phyloP scores from a whole-genome alignment of 805 yeast species.

The Saturnispora sekii region DNA sequence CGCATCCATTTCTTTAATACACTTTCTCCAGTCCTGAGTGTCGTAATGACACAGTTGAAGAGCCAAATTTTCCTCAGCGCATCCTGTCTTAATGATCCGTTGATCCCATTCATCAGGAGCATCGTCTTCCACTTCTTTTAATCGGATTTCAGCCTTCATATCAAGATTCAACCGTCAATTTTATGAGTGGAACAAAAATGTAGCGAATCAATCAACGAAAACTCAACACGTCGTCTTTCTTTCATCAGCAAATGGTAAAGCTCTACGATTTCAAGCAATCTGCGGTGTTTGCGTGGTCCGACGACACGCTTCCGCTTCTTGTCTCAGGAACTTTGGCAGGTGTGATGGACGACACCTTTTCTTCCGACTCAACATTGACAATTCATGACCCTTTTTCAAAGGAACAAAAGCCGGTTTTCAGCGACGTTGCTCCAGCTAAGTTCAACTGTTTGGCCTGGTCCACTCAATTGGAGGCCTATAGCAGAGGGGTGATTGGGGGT shows the following conservation, averaged over 20 bases:
- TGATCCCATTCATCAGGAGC: slow-evolving; percentile 74
- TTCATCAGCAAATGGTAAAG: slow-evolving; percentile 53
- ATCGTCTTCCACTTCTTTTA: slow-evolving; percentile 33
- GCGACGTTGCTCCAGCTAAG: slow-evolving; percentile 43
- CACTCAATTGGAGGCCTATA: slow-evolving; percentile 37
- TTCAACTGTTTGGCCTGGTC: slow-evolving; percentile 87
- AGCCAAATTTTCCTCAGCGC: slow-evolving; percentile 61
- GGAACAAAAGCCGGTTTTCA: slow-evolving; percentile 29
- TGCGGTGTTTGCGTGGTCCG: slow-evolving; percentile 96
- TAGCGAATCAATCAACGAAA: not conserved
- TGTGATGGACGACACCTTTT: slow-evolving; percentile 81
- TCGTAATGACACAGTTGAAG: slow-evolving; percentile 74
- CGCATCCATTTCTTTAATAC: slow-evolving; percentile 46
- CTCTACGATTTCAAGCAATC: slow-evolving; percentile 75
- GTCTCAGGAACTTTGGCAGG: slow-evolving; percentile 97
- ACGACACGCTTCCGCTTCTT: slow-evolving; percentile 58
- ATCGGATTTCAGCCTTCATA: not conserved
- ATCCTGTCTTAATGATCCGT: slow-evolving; percentile 67
- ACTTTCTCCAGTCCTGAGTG: slow-evolving; percentile 71
- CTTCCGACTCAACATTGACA: slow-evolving; percentile 68
- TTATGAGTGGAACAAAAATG: not conserved
- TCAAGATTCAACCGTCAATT: not conserved
- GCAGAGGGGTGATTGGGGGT: slow-evolving; percentile 63
- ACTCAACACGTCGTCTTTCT: slow-evolving; percentile 9
- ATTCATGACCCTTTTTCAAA: slow-evolving; percentile 59